Conservation (phyloP, 2,329 filamentous ascomycete species). For the Bipolaris sorokiniana region DNA sequence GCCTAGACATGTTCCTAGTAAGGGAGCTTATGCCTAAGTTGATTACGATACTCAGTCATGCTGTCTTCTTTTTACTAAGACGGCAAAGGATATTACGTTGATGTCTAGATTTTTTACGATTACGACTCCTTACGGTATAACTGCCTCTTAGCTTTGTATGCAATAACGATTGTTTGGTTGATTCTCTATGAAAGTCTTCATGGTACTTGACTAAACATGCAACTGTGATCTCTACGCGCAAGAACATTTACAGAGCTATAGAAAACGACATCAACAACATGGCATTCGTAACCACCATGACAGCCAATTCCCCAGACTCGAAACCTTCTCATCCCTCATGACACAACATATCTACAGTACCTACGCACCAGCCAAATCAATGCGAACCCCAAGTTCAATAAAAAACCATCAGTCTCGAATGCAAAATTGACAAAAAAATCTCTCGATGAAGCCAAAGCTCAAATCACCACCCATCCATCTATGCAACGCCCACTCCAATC, state of each 20-base stretch:
- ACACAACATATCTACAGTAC: not conserved
- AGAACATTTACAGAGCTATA: too few species aligned
- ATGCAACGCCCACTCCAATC: not conserved
- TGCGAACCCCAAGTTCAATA: too few species aligned
- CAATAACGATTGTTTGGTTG: not conserved
- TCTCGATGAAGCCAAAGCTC: constrained; percentile 1
- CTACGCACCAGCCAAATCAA: not conserved
- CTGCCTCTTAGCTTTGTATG: not conserved
- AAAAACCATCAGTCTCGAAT: not conserved
- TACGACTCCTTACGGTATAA: not conserved
- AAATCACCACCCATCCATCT: not conserved
- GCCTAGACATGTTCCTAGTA: constrained; percentile 15
- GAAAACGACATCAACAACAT: too few species aligned
- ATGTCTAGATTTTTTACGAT: not conserved
- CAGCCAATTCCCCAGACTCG: too few species aligned
- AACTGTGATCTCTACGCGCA: not conserved
- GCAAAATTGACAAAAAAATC: not conserved
- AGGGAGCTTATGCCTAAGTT: constrained; percentile 26
- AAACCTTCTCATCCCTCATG: not conserved
- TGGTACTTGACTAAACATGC: not conserved
- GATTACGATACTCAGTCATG: too few species aligned
- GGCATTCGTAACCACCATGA: too few species aligned
- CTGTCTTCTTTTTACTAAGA: not conserved
- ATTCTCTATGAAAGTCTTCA: not conserved
- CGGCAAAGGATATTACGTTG: not conserved